phyloP scores from a whole-genome alignment of 176 grass and related monocot species.

The Echinochloa phyllopogon region DNA sequence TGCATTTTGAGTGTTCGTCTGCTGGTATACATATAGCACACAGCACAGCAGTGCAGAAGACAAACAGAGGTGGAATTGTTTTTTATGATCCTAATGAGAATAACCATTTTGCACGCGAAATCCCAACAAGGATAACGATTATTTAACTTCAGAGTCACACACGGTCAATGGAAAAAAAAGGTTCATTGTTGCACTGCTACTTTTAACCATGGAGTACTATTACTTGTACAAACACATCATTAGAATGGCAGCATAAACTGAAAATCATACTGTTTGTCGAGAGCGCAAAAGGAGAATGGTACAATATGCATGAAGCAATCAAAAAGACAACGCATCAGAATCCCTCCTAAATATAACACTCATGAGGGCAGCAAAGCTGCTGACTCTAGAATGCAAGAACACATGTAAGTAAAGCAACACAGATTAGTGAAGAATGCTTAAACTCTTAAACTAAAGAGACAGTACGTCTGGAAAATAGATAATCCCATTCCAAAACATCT shows the following conservation, averaged over 20 bases:
- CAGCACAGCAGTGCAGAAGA: background rate
- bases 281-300: background rate
- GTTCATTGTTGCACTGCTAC: background rate
- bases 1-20: background rate
- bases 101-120: no score
- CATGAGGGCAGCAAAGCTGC: no score
- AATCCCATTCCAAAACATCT: no score
- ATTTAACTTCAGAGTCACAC: background rate
- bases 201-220: background rate
- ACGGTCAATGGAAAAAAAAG: background rate
- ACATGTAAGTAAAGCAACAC: no score
- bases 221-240: background rate
- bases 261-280: background rate
- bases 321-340: no score
- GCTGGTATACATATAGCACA: background rate
- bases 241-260: background rate
- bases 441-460: no score
- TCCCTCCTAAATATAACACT: no score
- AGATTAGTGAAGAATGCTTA: no score
- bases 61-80: background rate
- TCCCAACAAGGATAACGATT: background rate
- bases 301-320: background rate
- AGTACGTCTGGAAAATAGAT: no score
- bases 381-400: no score
- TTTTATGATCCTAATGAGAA: background rate